Evolutionary conservation across 2,329 filamentous ascomycete genomes (phyloP).

Genomic region (Venturia aucupariae): DNA sequence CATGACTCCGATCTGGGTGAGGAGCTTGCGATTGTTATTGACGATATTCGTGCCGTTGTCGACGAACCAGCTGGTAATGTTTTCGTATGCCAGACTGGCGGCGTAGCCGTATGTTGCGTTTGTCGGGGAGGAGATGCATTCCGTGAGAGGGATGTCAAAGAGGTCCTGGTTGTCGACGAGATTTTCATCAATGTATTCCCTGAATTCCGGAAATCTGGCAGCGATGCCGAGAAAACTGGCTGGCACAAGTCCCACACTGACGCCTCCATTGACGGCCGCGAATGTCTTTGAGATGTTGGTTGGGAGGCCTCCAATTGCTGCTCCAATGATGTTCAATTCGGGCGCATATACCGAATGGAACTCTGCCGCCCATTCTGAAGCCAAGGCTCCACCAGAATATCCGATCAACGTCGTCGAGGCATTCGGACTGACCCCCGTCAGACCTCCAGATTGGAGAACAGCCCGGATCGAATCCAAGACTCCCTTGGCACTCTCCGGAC

Average conservation of each 20-base stretch:
- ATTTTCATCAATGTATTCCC: neutral
- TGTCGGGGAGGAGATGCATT: neutral
- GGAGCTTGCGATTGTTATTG: constrained; percentile 10
- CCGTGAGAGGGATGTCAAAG: neutral
- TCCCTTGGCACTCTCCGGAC: constrained; percentile 20
- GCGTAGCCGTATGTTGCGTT: neutral
- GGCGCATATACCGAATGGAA: constrained; percentile 22
- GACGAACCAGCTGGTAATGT: neutral
- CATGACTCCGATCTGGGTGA: constrained; percentile 17
- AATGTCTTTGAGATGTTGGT: constrained; percentile 20
- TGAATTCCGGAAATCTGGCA: neutral
- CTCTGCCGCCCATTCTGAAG: constrained; percentile 22
- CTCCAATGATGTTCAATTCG: constrained; percentile 23
- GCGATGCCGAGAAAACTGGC: neutral
- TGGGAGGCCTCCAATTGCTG: constrained; percentile 24
- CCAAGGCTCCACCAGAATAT: constrained; percentile 22
- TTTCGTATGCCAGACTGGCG: neutral
- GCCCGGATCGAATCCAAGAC: constrained; percentile 23
- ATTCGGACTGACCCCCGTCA: constrained; percentile 15
- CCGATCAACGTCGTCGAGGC: constrained; percentile 14
- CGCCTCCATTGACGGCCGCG: neutral
- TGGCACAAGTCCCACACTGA: neutral
- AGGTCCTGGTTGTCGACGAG: neutral
- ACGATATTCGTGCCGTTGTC: neutral
- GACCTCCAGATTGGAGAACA: constrained; percentile 5